phyloP scores from a whole-genome alignment of 257 asterid genomes.

The Nicotiana sylvestris region DNA sequence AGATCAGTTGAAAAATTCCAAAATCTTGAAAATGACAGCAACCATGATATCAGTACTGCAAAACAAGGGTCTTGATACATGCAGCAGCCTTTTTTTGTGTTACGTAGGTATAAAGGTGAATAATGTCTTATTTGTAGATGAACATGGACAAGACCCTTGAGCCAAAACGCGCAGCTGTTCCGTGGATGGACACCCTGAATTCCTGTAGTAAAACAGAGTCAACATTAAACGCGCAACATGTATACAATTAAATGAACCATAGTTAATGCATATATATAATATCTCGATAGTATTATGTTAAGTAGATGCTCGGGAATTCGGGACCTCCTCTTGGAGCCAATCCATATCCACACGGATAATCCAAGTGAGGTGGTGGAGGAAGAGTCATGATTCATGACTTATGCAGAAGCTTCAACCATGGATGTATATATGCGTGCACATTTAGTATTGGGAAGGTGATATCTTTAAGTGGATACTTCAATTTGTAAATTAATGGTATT shows the following conservation, averaged over 20 bases:
- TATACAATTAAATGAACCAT: neutral
- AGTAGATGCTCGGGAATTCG: neutral
- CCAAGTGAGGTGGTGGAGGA: neutral
- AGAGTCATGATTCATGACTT: neutral
- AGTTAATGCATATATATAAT: neutral
- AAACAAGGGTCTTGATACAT: neutral
- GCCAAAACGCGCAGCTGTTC: neutral
- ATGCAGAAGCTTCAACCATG: neutral
- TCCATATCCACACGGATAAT: neutral
- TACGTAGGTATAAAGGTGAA: neutral
- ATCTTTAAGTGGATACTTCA: neutral
- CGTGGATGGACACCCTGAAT: neutral
- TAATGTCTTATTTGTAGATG: neutral
- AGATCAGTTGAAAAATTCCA: neutral
- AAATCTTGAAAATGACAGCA: neutral
- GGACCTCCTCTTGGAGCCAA: neutral
- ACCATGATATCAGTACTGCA: neutral
- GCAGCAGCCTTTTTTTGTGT: neutral
- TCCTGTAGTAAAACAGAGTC: neutral
- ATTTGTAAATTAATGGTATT: neutral
- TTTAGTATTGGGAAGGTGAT: neutral
- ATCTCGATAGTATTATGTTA: neutral
- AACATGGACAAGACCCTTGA: neutral
- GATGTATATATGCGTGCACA: neutral
- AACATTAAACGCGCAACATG: neutral